Conservation (phyloP, 1,284 basidiomycete genomes). For the Malassezia restricta region DNA sequence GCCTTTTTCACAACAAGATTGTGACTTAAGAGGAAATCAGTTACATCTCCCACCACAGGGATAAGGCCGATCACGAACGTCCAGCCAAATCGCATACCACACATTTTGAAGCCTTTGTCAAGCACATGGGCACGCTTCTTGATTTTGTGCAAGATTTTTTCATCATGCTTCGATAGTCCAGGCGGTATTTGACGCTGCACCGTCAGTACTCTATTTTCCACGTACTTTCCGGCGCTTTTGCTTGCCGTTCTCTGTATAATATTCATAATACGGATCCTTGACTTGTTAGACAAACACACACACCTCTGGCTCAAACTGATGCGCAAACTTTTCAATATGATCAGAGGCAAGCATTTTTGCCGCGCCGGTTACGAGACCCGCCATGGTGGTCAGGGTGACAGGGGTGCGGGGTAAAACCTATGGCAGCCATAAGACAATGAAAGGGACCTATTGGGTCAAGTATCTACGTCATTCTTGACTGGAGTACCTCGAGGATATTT, state of each 20-base stretch:
- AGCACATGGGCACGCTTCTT: conserved; percentile 67
- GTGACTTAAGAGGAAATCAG: conserved; percentile 61
- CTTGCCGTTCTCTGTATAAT: conserved; percentile 59
- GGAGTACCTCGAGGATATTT: conserved; percentile 22
- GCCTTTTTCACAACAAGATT: conserved; percentile 65
- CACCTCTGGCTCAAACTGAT: conserved; percentile 14
- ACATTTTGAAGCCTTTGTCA: conserved; percentile 75
- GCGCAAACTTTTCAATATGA: background rate
- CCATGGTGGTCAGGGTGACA: background rate
- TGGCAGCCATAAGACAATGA: background rate
- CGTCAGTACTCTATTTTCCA: background rate
- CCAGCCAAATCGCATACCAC: conserved; percentile 77
- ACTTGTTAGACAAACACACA: background rate
- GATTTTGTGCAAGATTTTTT: conserved; percentile 52
- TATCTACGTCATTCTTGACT: background rate
- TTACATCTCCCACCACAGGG: conserved; percentile 60
- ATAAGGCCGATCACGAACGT: conserved; percentile 54
- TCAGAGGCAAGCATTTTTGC: conserved; percentile 1
- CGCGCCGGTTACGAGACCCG: background rate
- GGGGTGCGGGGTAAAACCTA: too few species aligned
- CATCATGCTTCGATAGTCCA: conserved; percentile 65
- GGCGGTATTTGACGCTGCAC: conserved; percentile 55
- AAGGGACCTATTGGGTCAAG: background rate
- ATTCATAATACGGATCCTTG: conserved; percentile 66
- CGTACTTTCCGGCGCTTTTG: conserved; percentile 55